Conservation (phyloP, 768 basidiomycete genomes). For the Mycena capillaripes region DNA sequence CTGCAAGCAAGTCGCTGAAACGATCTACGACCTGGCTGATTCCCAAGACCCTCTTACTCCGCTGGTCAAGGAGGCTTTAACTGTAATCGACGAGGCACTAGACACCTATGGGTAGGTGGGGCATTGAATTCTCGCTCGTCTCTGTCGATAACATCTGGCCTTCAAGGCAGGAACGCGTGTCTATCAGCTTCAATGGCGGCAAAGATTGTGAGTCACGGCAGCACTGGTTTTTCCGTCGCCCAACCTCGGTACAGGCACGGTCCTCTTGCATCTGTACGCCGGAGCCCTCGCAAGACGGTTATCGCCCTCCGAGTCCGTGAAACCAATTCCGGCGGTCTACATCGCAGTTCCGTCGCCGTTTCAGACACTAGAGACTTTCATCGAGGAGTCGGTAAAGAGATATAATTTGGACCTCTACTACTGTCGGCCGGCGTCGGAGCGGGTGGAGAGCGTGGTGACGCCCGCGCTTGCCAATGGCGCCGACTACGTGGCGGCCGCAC, state of each 20-base stretch:
- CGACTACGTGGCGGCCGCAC: conserved; percentile 41
- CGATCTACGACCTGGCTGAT: conserved; percentile 74
- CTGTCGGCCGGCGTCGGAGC: conserved; percentile 57
- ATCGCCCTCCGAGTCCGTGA: conserved; percentile 49
- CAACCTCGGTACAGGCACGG: conserved; percentile 76
- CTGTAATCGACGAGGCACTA: conserved; percentile 84
- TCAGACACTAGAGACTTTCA: conserved; percentile 85
- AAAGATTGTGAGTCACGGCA: conserved; percentile 87
- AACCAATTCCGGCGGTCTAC: conserved; percentile 79
- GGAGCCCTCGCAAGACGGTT: conserved; percentile 72
- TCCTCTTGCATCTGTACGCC: conserved; percentile 91
- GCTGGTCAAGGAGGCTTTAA: conserved; percentile 82
- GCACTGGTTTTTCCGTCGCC: conserved; percentile 13
- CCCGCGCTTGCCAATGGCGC: conserved; percentile 44
- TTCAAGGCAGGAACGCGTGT: conserved; percentile 74
- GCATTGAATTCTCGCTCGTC: conserved; percentile 10
- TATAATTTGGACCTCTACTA: conserved; percentile 87
- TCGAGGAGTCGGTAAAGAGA: conserved; percentile 66
- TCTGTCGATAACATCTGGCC: conserved; percentile 34
- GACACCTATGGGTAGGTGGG: conserved; percentile 84
- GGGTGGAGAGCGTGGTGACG: conserved; percentile 64
- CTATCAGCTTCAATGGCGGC: conserved; percentile 98
- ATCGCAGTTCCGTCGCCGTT: conserved; percentile 95
- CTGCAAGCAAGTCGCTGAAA: conserved; percentile 62
- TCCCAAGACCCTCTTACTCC: conserved; percentile 68